A percentile compares a stretch with the other conserved stretches of the same genome.
Conservation (phyloP, 139 green algal genomes). For the Chlorella sp. region DNA sequence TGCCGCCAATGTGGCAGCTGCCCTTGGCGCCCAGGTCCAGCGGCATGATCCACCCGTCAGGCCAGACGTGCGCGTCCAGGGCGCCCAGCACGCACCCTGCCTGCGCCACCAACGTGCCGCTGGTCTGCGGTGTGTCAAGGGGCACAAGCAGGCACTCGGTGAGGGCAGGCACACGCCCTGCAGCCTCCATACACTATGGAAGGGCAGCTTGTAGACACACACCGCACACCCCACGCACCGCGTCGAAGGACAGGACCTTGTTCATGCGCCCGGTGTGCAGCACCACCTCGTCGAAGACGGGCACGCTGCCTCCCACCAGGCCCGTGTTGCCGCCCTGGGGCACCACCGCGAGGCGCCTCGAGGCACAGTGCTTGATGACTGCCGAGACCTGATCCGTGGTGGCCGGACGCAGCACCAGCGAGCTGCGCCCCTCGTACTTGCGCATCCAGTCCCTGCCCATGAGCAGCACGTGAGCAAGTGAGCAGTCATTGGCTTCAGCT, state of each 20-base stretch:
- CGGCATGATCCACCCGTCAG: conserved; percentile 73
- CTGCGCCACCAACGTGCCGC: conserved; percentile 63
- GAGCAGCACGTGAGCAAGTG: too few species aligned
- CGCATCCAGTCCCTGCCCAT: conserved; percentile 83
- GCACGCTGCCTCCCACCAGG: conserved; percentile 85
- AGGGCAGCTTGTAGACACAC: too few species aligned
- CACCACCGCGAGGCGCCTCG: conserved; percentile 75
- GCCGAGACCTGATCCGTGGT: conserved; percentile 38
- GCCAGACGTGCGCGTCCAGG: conserved; percentile 57
- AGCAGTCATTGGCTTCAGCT: too few species aligned
- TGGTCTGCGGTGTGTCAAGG: too few species aligned
- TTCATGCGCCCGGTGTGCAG: conserved; percentile 65
- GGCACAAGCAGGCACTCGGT: too few species aligned
- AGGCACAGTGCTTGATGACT: conserved; percentile 72
- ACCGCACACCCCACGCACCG: conserved; percentile 31
- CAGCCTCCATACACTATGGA: too few species aligned
- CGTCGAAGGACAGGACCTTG: conserved; percentile 58
- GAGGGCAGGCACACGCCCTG: too few species aligned
- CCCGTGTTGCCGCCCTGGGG: conserved; percentile 89
- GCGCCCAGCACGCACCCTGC: conserved; percentile 79
- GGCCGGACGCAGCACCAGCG: conserved; percentile 49
- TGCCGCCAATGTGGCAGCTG: conserved; percentile 94
- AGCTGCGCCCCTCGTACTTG: conserved; percentile 69
- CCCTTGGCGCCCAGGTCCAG: conserved; percentile 95
- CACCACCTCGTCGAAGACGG: conserved; percentile 88